Evolutionary conservation across 2,329 filamentous ascomycete species (phyloP).

Genomic region (Paecilomyces sp.): DNA sequence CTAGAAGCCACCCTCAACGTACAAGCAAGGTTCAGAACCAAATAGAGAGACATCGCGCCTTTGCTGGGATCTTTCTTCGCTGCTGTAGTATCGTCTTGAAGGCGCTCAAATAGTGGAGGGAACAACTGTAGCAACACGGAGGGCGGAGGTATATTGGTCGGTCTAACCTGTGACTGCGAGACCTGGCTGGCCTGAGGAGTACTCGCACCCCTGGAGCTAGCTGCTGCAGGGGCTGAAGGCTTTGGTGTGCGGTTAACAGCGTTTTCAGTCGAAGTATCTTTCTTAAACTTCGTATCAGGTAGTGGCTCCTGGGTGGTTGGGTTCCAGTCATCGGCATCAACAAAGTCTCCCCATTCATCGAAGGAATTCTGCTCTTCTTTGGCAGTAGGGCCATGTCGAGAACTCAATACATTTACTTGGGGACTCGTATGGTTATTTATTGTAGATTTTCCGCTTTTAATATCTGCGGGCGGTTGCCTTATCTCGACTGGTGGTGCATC

Average conservation of each 20-base stretch:
- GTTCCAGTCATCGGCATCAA: conserved; percentile 24
- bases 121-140: conserved; percentile 74
- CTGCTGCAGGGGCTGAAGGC: neutral
- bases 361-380: conserved; percentile 29
- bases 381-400: conserved; percentile 8
- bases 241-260: neutral
- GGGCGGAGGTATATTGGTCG: conserved; percentile 83
- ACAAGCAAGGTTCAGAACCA: conserved; percentile 18
- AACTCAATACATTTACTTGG: conserved; percentile 2
- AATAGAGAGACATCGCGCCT: conserved; percentile 9
- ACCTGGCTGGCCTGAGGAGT: neutral
- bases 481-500: conserved; percentile 6
- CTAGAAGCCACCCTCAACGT: conserved; percentile 58
- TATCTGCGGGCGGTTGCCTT: neutral
- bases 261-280: neutral
- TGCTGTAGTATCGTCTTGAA: conserved; percentile 58
- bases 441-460: conserved; percentile 5
- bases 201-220: neutral
- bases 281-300: neutral
- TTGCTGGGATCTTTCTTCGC: conserved; percentile 54
- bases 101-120: conserved; percentile 60
- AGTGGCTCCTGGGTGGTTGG: neutral
- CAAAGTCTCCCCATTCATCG: conserved; percentile 51
- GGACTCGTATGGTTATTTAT: conserved; percentile 1
- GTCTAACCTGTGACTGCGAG: conserved; percentile 43